Percentiles rank a stretch among this genome's conserved stretches.
phyloP scores from a whole-genome alignment of 208 protist species.

The Endotrypanum monterogeii region DNA sequence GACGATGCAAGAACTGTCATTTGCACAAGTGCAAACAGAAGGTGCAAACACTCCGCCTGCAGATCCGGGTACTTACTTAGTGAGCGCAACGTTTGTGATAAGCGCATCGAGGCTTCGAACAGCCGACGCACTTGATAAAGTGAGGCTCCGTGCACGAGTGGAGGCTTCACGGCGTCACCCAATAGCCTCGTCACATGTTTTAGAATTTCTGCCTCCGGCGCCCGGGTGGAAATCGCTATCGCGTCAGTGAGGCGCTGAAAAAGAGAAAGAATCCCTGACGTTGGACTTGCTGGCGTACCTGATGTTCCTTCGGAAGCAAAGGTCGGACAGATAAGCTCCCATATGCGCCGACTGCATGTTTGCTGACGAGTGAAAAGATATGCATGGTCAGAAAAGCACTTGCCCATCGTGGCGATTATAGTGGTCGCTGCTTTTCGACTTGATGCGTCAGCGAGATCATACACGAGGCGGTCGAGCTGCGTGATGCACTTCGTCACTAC shows the following conservation, averaged over 20 bases:
- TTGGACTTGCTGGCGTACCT: not conserved
- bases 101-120: slow-evolving; percentile 5
- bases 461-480: not conserved
- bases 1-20: not conserved
- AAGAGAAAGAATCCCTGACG: not conserved
- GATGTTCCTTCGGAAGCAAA: not conserved
- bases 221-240: not conserved
- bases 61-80: slow-evolving; percentile 28
- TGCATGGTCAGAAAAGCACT: slow-evolving; percentile 9
- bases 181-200: slow-evolving; percentile 8
- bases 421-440: not conserved
- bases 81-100: slow-evolving; percentile 25
- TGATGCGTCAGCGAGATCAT: slow-evolving; percentile 1
- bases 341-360: not conserved
- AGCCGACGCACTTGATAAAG: slow-evolving; percentile 13
- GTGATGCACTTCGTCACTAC: slow-evolving; percentile 7
- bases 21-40: slow-evolving; percentile 30
- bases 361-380: not conserved
- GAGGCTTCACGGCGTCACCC: slow-evolving; percentile 7
- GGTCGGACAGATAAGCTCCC: slow-evolving; percentile 13
- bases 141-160: slow-evolving; percentile 10
- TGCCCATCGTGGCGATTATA: slow-evolving; percentile 1
- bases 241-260: slow-evolving; percentile 1
- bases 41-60: slow-evolving; percentile 37
- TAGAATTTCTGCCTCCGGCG: slow-evolving; percentile 4